phyloP scores from a whole-genome alignment of 192 early-diverging fungal species.

The Rhizophagus clarus region DNA sequence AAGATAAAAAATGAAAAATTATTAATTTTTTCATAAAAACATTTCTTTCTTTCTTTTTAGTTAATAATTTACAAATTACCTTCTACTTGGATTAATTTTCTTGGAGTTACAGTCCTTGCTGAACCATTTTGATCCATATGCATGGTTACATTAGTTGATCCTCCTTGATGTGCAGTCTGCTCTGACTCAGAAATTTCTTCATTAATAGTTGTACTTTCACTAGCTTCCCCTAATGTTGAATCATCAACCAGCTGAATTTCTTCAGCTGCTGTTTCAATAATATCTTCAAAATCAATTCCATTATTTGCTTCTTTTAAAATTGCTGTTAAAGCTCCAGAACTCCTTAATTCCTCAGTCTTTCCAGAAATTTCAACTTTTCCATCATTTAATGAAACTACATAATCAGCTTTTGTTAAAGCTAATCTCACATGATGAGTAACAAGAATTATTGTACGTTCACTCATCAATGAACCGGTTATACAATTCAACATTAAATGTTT shows the following conservation, averaged over 20 bases:
- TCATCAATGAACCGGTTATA: conserved; percentile 70
- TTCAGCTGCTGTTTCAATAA: background rate
- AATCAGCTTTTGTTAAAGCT: conserved; percentile 3
- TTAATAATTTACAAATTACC: conserved; percentile 10
- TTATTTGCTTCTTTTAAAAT: background rate
- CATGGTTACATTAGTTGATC: conserved; percentile 36
- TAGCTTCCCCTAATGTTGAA: too few species aligned
- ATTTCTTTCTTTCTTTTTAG: background rate
- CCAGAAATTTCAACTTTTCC: conserved; percentile 42
- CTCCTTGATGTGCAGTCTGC: conserved; percentile 30
- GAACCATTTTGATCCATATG: conserved; percentile 56
- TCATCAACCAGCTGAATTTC: too few species aligned
- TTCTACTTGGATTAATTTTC: conserved; percentile 38
- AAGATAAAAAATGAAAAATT: background rate
- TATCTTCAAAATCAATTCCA: background rate
- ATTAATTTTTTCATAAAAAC: background rate
- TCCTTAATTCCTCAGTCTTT: conserved; percentile 34
- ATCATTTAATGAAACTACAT: conserved; percentile 24
- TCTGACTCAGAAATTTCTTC: conserved; percentile 37
- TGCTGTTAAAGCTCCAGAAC: background rate
- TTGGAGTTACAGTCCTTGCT: conserved; percentile 57
- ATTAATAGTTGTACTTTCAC: conserved; percentile 37
- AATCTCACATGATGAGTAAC: conserved; percentile 85
- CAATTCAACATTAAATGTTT: conserved; percentile 78
- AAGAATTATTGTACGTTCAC: conserved; percentile 76